These are phyloP conservation scores for Hydnomerulius pinastri DNA, from an alignment of 768 basidiomycete species.

Conservation along the genomic window DNA sequence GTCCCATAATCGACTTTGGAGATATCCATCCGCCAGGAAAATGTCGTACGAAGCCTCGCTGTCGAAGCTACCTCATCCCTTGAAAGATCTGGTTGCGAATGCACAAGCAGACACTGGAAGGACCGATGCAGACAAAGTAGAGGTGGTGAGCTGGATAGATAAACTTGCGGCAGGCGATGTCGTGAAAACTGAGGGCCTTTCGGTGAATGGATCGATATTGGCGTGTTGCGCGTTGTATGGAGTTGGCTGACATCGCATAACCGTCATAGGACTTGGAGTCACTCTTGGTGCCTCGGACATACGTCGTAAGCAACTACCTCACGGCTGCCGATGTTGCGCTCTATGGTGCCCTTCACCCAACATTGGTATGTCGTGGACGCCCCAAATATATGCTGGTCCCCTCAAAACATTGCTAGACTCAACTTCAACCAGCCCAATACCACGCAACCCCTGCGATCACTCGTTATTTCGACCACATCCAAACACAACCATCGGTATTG, in stretches of 20 bases:
- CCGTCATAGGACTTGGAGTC: slow-evolving; percentile 65
- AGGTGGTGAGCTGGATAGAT: slow-evolving; percentile 71
- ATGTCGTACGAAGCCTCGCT: slow-evolving; percentile 60
- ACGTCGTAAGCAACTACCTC: slow-evolving; percentile 79
- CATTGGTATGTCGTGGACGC: slow-evolving; percentile 55
- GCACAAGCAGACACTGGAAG: slow-evolving; percentile 46
- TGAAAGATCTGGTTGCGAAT: slow-evolving; percentile 57
- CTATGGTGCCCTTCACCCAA: slow-evolving; percentile 86
- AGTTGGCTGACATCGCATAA: slow-evolving; percentile 5
- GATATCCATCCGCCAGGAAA: slow-evolving; percentile 16
- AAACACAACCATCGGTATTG: slow-evolving; percentile 65
- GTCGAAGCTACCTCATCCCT: slow-evolving; percentile 44
- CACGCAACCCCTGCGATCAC: slow-evolving; percentile 80
- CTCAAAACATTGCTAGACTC: slow-evolving; percentile 49
- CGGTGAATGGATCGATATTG: slow-evolving; percentile 40
- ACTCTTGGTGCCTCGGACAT: slow-evolving; percentile 75
- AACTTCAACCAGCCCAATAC: slow-evolving; percentile 70
- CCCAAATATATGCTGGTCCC: not conserved
- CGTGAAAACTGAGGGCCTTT: slow-evolving; percentile 46
- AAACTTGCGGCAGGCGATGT: slow-evolving; percentile 55
- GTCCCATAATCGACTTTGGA: slow-evolving; percentile 8
- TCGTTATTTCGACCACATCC: slow-evolving; percentile 95
- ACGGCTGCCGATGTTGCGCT: slow-evolving; percentile 90
- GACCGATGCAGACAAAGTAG: slow-evolving; percentile 60
- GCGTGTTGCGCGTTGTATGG: not conserved